Conservation (phyloP, 345 rosid species). For the Gossypium anomalum region DNA sequence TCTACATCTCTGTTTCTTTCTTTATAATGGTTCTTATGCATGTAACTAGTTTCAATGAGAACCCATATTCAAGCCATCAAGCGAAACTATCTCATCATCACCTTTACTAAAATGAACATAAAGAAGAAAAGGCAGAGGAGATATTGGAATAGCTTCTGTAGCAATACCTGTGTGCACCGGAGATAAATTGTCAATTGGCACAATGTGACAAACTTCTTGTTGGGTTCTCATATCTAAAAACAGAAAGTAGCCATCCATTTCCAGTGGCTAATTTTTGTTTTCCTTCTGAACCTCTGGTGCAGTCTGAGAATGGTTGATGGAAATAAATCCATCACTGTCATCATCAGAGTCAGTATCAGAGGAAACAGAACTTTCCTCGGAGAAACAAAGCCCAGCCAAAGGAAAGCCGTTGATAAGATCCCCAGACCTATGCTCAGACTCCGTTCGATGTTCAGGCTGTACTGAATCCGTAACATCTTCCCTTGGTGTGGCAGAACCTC, state of each 20-base stretch:
- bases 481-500: constrained; percentile 2
- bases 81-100: not conserved
- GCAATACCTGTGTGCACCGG: not conserved
- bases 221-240: not conserved
- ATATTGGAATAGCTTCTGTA: not conserved
- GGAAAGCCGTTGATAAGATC: not conserved
- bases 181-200: not conserved
- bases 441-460: constrained; percentile 6
- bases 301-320: constrained; percentile 1
- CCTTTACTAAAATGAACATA: not conserved
- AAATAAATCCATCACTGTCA: constrained; percentile 1
- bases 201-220: not conserved
- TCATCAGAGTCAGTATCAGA: constrained; percentile 29
- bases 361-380: constrained; percentile 25
- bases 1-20: not conserved
- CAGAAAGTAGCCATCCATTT: not conserved
- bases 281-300: not conserved
- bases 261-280: not conserved
- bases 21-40: not conserved
- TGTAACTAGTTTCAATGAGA: not conserved
- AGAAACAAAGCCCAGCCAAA: not conserved
- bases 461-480: not conserved
- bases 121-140: not conserved
- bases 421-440: not conserved
- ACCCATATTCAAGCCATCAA: not conserved